These are phyloP conservation scores for Aspergillus ustus DNA, from an alignment of 2,329 filamentous ascomycete genomes.

Conservation along the genomic window DNA sequence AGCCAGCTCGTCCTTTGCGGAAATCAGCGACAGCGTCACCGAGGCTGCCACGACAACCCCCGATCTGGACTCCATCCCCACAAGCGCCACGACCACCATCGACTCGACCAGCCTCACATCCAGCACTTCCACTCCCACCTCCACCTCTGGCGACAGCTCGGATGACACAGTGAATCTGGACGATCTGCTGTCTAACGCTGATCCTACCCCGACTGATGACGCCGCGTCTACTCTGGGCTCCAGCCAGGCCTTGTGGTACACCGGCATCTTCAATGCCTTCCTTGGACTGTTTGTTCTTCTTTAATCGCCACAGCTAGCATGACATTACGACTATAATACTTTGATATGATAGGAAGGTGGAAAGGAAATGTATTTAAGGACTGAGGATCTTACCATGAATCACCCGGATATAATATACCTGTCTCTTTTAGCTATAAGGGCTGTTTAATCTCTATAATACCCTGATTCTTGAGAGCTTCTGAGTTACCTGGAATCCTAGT, in stretches of 20 bases:
- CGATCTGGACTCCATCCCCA: not conserved
- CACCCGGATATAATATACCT: not conserved
- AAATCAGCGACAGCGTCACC: not conserved
- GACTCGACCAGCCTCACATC: not conserved
- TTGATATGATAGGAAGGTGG: not conserved
- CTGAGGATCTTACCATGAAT: not conserved
- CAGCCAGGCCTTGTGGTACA: not conserved
- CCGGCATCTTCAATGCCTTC: not conserved
- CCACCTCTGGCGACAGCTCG: not conserved
- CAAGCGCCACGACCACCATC: not conserved
- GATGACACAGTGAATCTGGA: not conserved
- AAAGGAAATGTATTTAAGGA: not conserved
- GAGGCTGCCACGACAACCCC: not conserved
- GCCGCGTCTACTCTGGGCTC: not conserved
- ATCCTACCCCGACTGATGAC: not conserved
- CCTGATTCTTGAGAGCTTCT: no score
- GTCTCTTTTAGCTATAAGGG: not conserved
- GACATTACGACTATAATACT: not conserved
- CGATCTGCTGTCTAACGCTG: not conserved
- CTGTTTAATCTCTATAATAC: no score
- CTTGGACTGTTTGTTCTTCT: not conserved
- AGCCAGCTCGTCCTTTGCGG: not conserved
- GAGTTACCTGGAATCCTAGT: no score
- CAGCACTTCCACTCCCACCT: not conserved
- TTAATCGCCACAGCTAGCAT: not conserved